phyloP scores from a whole-genome alignment of 164 flowering plant genomes.

The Chimonanthus praecox region DNA sequence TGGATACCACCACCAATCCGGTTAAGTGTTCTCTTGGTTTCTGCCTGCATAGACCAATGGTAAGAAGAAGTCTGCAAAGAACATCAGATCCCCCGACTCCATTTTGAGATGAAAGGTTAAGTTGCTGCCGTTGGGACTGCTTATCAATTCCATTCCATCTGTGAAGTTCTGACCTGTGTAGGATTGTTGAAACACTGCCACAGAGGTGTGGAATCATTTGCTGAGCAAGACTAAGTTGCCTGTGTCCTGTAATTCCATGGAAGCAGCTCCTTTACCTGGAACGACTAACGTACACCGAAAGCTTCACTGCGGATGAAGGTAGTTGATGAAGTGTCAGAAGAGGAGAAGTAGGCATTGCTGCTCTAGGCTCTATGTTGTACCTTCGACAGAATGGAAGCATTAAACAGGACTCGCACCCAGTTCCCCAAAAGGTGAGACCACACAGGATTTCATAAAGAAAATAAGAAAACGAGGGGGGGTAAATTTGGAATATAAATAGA shows the following conservation, averaged over 20 bases:
- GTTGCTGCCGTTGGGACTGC: conserved; percentile 23
- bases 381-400: too few relatives aligned
- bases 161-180: conserved; percentile 36
- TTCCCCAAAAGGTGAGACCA: too few relatives aligned
- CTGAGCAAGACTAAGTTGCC: conserved; percentile 45
- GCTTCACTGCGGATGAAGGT: too few relatives aligned
- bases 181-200: conserved; percentile 61
- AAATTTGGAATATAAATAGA: too few relatives aligned
- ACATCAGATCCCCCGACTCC: conserved; percentile 41
- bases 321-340: too few relatives aligned
- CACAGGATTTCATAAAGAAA: too few relatives aligned
- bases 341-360: too few relatives aligned
- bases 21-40: conserved; percentile 24
- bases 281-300: too few relatives aligned
- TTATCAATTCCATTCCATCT: conserved; percentile 39
- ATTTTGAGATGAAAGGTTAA: conserved; percentile 28
- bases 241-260: conserved; percentile 36
- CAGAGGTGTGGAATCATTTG: conserved; percentile 20
- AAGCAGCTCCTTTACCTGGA: conserved; percentile 31
- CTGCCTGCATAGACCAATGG: conserved; percentile 49
- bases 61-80: conserved; percentile 33
- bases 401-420: too few relatives aligned
- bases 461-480: too few relatives aligned
- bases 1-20: conserved; percentile 24
- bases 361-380: too few relatives aligned